Evolutionary conservation across 2,329 filamentous ascomycete genomes (phyloP).

Genomic region (Trichoderma hamatum): DNA sequence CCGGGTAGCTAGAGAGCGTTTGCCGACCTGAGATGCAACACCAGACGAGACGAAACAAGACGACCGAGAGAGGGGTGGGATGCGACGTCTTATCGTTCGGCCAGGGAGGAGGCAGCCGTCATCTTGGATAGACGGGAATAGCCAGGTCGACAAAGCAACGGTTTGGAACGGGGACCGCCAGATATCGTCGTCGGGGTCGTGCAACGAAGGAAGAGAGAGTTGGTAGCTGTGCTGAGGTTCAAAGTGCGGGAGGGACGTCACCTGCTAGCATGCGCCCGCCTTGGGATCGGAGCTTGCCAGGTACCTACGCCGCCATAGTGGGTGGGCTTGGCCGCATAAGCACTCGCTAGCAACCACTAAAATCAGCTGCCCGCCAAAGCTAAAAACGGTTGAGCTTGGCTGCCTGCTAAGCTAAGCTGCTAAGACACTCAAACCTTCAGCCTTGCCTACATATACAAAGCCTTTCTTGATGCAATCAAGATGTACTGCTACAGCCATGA

Average conservation of each 20-base stretch:
- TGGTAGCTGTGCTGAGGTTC: background rate
- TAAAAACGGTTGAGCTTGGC: background rate
- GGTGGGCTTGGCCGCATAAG: background rate
- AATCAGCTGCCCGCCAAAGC: background rate
- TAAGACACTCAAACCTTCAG: background rate
- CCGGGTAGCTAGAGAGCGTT: background rate
- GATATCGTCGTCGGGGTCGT: background rate
- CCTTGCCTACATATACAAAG: background rate
- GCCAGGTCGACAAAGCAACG: background rate
- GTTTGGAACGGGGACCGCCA: background rate
- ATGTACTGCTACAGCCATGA: background rate
- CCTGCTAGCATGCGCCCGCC: background rate
- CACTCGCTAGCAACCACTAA: conserved; percentile 7
- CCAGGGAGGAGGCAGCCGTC: conserved; percentile 25
- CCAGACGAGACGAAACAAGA: background rate
- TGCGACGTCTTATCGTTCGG: conserved; percentile 24
- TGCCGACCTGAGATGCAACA: background rate
- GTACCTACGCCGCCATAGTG: background rate
- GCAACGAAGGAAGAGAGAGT: background rate
- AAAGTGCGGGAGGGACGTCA: conserved; percentile 13
- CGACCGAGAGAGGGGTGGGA: background rate
- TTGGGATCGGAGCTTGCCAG: conserved; percentile 5
- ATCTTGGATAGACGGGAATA: conserved; percentile 18
- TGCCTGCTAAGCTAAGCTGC: background rate
- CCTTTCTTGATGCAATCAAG: background rate